Percentiles rank a stretch among this genome's conserved stretches.
These are phyloP conservation scores for Fusarium tupiense DNA, from an alignment of 2,329 filamentous ascomycete species.

Conservation along the genomic window DNA sequence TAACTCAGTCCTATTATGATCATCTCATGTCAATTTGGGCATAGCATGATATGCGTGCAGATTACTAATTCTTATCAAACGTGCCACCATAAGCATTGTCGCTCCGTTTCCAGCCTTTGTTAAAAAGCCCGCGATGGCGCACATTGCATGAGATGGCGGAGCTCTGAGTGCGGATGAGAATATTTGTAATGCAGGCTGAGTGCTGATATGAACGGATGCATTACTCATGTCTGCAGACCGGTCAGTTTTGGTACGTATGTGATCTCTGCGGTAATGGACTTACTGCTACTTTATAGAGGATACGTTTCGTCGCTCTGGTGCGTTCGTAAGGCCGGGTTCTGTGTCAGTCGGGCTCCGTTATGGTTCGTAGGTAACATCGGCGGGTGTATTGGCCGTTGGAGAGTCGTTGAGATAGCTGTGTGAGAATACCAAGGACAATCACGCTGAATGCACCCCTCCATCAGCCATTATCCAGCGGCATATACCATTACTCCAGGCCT, in stretches of 20 bases:
- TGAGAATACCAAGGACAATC: rapidly evolving
- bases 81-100: too few species aligned
- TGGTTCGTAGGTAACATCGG: neutral
- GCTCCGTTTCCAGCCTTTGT: neutral
- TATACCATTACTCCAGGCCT: too few species aligned
- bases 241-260: neutral
- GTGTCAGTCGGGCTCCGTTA: rapidly evolving
- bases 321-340: neutral
- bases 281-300: rapidly evolving
- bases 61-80: neutral
- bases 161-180: neutral
- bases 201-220: neutral
- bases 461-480: neutral
- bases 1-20: neutral
- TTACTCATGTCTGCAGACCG: rapidly evolving
- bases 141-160: neutral
- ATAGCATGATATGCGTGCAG: neutral
- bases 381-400: neutral
- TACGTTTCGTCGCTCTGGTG: neutral
- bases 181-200: neutral
- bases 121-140: too few species aligned
- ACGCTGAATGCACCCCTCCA: too few species aligned
- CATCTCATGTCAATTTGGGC: neutral
- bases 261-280: too few species aligned
- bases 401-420: neutral